Percentiles rank a stretch among this genome's conserved stretches.
phyloP scores from a whole-genome alignment of 768 basidiomycete species.

The Suillus fuscotomentosus region DNA sequence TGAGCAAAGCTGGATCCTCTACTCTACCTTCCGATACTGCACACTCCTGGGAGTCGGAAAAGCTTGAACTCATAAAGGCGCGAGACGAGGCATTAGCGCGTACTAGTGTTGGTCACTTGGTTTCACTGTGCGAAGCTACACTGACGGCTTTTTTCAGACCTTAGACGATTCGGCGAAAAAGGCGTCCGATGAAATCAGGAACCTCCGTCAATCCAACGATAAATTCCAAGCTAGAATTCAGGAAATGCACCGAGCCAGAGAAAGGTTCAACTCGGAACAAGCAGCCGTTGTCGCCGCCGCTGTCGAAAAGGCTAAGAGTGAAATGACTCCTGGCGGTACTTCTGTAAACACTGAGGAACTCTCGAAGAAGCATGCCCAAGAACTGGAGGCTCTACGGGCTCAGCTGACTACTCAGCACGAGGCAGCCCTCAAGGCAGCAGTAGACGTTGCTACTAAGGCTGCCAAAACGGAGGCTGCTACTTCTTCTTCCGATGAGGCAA shows the following conservation, averaged over 20 bases:
- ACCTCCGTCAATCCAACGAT: conserved; percentile 39
- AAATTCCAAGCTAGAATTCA: conserved; percentile 57
- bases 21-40: conserved; percentile 29
- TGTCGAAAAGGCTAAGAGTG: conserved; percentile 53
- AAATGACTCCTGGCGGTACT: conserved; percentile 30
- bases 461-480: conserved; percentile 35
- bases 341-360: conserved; percentile 37
- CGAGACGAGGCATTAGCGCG: conserved; percentile 61
- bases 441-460: conserved; percentile 44
- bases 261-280: conserved; percentile 41
- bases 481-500: conserved; percentile 26
- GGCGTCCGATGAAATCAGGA: conserved; percentile 42
- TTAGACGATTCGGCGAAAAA: conserved; percentile 45
- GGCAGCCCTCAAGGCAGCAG: conserved; percentile 50
- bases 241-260: conserved; percentile 51
- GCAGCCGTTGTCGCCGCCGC: conserved; percentile 54
- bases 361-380: conserved; percentile 54
- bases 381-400: conserved; percentile 54
- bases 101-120: conserved; percentile 44
- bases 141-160: conserved; percentile 26
- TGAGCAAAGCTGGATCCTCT: conserved; percentile 20
- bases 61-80: conserved; percentile 51
- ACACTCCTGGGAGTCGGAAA: conserved; percentile 58
- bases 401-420: conserved; percentile 53
- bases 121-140: neutral